Evolutionary conservation across 1,284 basidiomycete genomes (phyloP), one percentile per base, ranked within the genome.

Genomic region (Trichosporon sp.): DNA sequence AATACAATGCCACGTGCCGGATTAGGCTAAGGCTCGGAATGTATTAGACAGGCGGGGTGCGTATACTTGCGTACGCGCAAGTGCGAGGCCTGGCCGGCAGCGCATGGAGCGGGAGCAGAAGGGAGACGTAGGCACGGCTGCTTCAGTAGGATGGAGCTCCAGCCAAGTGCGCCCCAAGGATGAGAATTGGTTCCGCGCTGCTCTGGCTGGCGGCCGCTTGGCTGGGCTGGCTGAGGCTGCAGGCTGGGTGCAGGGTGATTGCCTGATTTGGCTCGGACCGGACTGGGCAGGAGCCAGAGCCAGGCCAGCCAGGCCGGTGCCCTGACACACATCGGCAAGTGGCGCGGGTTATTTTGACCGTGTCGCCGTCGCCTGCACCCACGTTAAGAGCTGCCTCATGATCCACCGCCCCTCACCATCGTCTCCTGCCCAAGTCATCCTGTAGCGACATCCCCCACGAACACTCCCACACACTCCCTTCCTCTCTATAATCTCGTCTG

Each of bases 311-410:
- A 21, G 2, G 44, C 34, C 12, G 12, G 5, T 34, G 34, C 34
- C 12, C 6, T 12, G 12, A 6, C 12, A 34, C 6, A n/a, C 29
- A 60, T 32, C 56, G 15, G 29, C 56, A 31, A n/a, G 56, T 60
- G 56, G 56, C 56, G 56, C 56, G 56, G 56, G 27, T 60, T 60
- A 31, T 60, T 31, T 29, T 60, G 56, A 32, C 56, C 56, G 56
- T n/a, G 56, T 31, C 27, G 7, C 56, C 56, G 27, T 32, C 6
- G 1, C 47, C 18, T 8, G 3, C 9, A 8, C 6, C 56, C 56
- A 60, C 6, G 27, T 25, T 60, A 60, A 60, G 56, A 60, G 29
- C 6, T n/a, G 47, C n/a, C n/a, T 51, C 56, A 60, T 60, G 56
- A 32, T 13, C 56, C 1, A 9, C 6, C 9, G 23, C 18, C 21